Percentiles rank a stretch among this genome's conserved stretches.
Conservation (phyloP, 805 yeast genomes). For the Metschnikowia kofuensis region DNA sequence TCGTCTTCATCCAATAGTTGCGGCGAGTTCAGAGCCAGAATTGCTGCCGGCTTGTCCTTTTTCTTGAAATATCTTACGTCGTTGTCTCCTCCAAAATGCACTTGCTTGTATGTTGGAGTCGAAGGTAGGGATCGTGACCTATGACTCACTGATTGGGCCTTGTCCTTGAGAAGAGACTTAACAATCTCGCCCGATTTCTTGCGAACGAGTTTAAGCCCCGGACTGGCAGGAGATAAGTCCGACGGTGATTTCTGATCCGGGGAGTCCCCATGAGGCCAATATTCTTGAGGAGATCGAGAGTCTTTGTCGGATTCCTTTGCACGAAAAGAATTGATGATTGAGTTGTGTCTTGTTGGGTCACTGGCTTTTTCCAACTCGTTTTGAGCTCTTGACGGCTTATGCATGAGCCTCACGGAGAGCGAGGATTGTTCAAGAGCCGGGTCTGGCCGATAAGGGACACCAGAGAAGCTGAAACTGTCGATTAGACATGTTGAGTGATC, state of each 20-base stretch:
- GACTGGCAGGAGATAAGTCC: background rate
- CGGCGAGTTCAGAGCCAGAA: conserved; percentile 68
- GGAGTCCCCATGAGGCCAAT: background rate
- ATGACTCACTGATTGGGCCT: conserved; percentile 23
- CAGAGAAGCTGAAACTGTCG: background rate
- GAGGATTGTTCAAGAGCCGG: conserved; percentile 16
- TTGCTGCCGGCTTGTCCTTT: conserved; percentile 73
- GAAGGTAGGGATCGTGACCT: conserved; percentile 38
- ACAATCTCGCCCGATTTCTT: conserved; percentile 66
- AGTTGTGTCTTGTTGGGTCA: conserved; percentile 27
- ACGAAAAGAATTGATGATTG: conserved; percentile 21
- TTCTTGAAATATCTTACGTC: conserved; percentile 73
- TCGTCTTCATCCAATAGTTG: conserved; percentile 18
- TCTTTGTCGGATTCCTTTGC: background rate
- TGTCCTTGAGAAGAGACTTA: conserved; percentile 65
- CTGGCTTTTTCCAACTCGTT: conserved; percentile 30
- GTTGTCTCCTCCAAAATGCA: conserved; percentile 69
- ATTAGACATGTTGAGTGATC: no score
- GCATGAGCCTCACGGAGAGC: conserved; percentile 35
- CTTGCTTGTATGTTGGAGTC: conserved; percentile 65
- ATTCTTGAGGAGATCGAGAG: background rate
- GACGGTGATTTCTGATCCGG: background rate
- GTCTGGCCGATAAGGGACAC: background rate
- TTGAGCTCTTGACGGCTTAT: conserved; percentile 36
- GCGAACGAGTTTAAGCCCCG: conserved; percentile 45